Base-by-base conservation (phyloP, 1,284 basidiomycete species). In the Tranzscheliella williamsii region DNA sequence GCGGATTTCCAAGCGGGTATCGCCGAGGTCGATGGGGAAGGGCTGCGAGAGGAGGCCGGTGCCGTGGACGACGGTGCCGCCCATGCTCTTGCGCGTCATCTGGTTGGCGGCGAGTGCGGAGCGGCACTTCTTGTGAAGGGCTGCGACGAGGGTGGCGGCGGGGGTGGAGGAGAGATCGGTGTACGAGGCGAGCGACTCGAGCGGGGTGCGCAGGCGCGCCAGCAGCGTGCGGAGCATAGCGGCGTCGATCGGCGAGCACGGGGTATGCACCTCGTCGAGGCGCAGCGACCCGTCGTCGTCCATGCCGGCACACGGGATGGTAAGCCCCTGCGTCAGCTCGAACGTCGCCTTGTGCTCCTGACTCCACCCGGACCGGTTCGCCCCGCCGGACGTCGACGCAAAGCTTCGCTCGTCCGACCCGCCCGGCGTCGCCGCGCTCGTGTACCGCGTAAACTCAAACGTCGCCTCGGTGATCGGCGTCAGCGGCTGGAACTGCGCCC, bases 201-300 rank as follows among this genome's bases (percentile, higher is more conserved):
- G 42, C 1, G 81, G 79, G 12, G 86, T 84, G 15, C 88, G 81
- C 21, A 88, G 83, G 0, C 85, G 84, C 21, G 68, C 46, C 2
- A 97, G 81, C 7, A 94, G 78, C 0, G 83, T 81, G 4, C 82
- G 80, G 23, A 91, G 73, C 37, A 91, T 84, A 1, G 84, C 79
- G 4, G 84, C 82, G 54, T 90, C 87, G 66, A 87, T 87, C 0
- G 93, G 91, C 78, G 91, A 89, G 80, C 91, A 94, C 2, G 91
- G 92, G 73, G 95, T 93, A 3, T 87, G 82, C 17, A 87, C 41
- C 3, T 62, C 50, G 5, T 55, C 37, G 20, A 62, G 48, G 24
- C 44, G 36, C 20, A 62, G 47, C 30, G 58, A 55, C 11, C 32
- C 8, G 9, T 20, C 32, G 32, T 11, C 9, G 18, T 18, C 32